Conservation (phyloP, 2,329 filamentous ascomycete species). For the Botrytis pseudocinerea region DNA sequence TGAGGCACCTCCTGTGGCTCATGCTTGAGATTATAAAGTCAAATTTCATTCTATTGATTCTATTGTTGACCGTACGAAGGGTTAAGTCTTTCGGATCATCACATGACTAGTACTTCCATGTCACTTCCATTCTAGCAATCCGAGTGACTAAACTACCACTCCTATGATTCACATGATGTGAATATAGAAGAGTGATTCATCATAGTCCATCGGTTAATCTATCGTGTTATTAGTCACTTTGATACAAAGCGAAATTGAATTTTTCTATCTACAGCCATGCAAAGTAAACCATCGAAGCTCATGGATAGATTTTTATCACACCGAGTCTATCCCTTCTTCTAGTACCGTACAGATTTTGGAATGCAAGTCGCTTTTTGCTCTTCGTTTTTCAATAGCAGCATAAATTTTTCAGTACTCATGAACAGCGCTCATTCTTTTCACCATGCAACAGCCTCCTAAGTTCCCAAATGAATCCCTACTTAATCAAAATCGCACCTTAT, state of each 20-base stretch:
- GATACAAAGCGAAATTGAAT: not conserved
- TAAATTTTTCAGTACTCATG: not conserved
- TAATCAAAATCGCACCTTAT: not conserved
- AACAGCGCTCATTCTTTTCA: not conserved
- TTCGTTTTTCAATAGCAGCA: not conserved
- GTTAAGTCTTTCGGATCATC: not conserved
- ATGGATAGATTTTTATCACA: not conserved
- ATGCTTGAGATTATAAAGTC: not conserved
- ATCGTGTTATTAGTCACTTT: not conserved
- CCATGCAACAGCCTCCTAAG: constrained; percentile 3
- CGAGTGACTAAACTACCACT: not conserved
- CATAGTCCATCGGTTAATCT: not conserved
- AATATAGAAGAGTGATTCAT: not conserved
- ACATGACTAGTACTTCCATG: not conserved
- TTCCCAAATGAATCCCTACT: not conserved
- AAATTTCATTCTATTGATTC: not conserved
- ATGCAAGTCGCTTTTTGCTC: not conserved
- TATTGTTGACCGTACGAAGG: not conserved
- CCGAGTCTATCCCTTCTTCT: not conserved
- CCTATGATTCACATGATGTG: not conserved
- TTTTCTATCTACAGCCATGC: not conserved
- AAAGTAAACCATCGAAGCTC: not conserved
- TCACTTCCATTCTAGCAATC: not conserved
- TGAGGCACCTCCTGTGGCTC: not conserved
- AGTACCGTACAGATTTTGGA: not conserved